These are phyloP conservation scores for Cyberlindnera maclurae DNA, from an alignment of 805 yeast genomes.

Conservation along the genomic window DNA sequence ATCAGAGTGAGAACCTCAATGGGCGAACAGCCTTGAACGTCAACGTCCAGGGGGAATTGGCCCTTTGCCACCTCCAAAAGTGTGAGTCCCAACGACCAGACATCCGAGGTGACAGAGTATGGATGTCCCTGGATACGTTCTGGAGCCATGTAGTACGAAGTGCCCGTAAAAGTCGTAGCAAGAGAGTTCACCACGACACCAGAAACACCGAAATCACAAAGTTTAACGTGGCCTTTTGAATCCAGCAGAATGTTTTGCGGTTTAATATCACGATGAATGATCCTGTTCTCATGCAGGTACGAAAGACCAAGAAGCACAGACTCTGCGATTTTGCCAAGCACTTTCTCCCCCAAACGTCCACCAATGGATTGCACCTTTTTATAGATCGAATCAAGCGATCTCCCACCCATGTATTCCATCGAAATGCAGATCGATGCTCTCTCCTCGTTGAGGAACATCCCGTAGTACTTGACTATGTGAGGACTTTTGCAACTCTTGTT, in stretches of 20 bases:
- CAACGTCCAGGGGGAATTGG: conserved; percentile 62
- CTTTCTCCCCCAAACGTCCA: conserved; percentile 89
- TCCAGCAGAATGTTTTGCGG: conserved; percentile 89
- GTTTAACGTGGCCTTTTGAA: conserved; percentile 70
- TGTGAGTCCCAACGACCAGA: conserved; percentile 94
- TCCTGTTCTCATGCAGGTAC: conserved; percentile 78
- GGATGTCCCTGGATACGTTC: conserved; percentile 95
- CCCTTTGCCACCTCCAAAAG: conserved; percentile 90
- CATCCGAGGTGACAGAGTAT: conserved; percentile 90
- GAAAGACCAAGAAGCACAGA: conserved; percentile 79
- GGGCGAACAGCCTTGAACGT: conserved; percentile 50
- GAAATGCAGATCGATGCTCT: conserved; percentile 83
- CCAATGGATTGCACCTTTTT: conserved; percentile 64
- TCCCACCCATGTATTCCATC: conserved; percentile 97
- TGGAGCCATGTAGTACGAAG: conserved; percentile 98
- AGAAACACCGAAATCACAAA: conserved; percentile 96
- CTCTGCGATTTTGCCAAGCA: conserved; percentile 83
- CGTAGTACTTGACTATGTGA: conserved; percentile 85
- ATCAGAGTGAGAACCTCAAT: conserved; percentile 80
- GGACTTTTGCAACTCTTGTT: conserved; percentile 78
- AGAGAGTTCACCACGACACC: conserved; percentile 94
- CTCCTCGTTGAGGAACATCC: conserved; percentile 75
- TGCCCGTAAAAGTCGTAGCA: conserved; percentile 95
- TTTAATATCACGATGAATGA: conserved; percentile 93
- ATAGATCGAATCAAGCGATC: conserved; percentile 86